phyloP scores from a whole-genome alignment of 176 grass and related monocot species.

The Carex kokanica region DNA sequence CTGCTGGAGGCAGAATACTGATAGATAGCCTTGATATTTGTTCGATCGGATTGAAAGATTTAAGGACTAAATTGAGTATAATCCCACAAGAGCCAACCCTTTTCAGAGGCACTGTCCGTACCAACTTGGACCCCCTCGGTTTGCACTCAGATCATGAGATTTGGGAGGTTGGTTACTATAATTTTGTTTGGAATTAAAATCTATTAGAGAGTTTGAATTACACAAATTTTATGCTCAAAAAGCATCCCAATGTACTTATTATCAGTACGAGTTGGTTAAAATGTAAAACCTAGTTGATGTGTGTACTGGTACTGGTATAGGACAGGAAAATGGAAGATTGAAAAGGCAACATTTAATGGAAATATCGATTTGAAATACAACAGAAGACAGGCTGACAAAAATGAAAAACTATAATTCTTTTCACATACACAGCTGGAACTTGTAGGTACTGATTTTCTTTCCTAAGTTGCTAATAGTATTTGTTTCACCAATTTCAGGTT shows the following conservation, averaged over 20 bases:
- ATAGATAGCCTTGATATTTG: slow-evolving; percentile 81
- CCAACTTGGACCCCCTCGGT: slow-evolving; percentile 84
- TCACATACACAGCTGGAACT: slow-evolving; percentile 3
- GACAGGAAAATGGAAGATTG: slow-evolving; percentile 5
- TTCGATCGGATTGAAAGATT: slow-evolving; percentile 81
- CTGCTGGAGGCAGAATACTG: slow-evolving; percentile 64
- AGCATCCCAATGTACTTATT: neutral
- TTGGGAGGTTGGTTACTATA: slow-evolving; percentile 64
- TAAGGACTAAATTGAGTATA: slow-evolving; percentile 94
- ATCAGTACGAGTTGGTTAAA: neutral
- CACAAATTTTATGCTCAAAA: neutral
- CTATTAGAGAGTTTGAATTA: neutral
- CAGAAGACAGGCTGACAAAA: neutral
- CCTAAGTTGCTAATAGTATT: slow-evolving; percentile 9
- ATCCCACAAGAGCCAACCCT: slow-evolving; percentile 95
- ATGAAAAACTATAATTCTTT: no score
- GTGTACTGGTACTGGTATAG: neutral
- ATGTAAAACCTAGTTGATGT: neutral
- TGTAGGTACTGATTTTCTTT: neutral
- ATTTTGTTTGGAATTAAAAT: neutral
- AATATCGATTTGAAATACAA: neutral
- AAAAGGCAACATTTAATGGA: neutral
- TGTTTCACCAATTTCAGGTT: slow-evolving; percentile 43
- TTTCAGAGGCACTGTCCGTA: slow-evolving; percentile 81
- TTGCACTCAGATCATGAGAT: slow-evolving; percentile 80